These are phyloP conservation scores for Ganoderma boninense DNA, from an alignment of 1,284 basidiomycete genomes.

Conservation along the genomic window DNA sequence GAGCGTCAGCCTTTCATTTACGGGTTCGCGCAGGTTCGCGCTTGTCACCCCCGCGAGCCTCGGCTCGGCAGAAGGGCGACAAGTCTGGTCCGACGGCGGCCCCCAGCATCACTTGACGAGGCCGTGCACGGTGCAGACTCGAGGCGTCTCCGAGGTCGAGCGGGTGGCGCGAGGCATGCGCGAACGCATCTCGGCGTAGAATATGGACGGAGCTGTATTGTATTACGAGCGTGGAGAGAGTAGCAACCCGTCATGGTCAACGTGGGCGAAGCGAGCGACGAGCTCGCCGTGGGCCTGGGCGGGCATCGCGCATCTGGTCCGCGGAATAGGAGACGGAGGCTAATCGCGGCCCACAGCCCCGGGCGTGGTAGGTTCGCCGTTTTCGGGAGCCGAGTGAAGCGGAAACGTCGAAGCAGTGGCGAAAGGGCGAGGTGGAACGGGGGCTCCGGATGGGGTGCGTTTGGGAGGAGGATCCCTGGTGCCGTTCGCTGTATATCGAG, in stretches of 20 bases:
- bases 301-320: constrained; percentile 5
- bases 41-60: constrained; percentile 16
- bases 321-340: constrained; percentile 17
- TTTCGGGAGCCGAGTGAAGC: constrained; percentile 11
- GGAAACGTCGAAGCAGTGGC: not conserved
- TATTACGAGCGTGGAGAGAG: not conserved
- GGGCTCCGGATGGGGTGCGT: constrained; percentile 18
- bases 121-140: constrained; percentile 1
- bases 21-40: not conserved
- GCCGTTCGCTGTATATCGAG: not conserved
- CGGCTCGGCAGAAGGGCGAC: constrained; percentile 21
- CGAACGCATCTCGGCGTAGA: constrained; percentile 7
- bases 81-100: not conserved
- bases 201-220: not conserved
- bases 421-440: constrained; percentile 14
- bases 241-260: constrained; percentile 14
- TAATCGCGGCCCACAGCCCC: constrained; percentile 12
- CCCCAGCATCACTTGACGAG: constrained; percentile 10
- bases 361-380: constrained; percentile 12
- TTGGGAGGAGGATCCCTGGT: not conserved
- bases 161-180: not conserved
- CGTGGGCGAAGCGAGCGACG: not conserved
- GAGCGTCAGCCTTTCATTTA: constrained; percentile 23
- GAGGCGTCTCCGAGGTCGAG: constrained; percentile 2
- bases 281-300: constrained; percentile 1